Base-by-base conservation (phyloP, 1,284 basidiomycete genomes). In the Sanghuangporus weigelae region DNA sequence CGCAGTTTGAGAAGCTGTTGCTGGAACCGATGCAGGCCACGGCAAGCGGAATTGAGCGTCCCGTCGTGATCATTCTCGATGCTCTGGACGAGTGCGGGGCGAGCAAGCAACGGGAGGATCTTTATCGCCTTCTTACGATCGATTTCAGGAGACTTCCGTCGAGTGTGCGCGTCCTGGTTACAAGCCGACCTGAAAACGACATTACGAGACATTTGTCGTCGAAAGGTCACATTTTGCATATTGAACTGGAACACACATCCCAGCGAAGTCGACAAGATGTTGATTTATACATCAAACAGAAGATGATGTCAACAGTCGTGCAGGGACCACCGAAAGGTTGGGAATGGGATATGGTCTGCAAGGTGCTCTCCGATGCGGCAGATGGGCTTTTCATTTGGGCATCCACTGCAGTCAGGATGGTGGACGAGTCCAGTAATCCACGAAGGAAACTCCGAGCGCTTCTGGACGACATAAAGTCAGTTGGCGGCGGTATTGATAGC, bases 311-410 rank as follows among this genome's bases (percentile, higher is more conserved):
- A 19, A 2, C 16, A 7, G 44, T 46, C 44, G 44, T 3, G 2
- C 10, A 46, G 16, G 12, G 21, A n/a, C 7, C 16, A 11, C 44
- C 44, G 8, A 19, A 11, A 2, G 16, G 16, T 19, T 46, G 44
- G 44, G 16, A 7, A 3, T 46, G 55, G 55, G 55, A 57, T 14
- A 12, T n/a, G 10, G 39, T 21, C 16, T 10, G 12, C 16, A 5
- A 11, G 12, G 31, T n/a, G 1, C 40, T 59, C 23, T 7, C 8
- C n/a, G 21, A 46, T 11, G 44, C 38, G 8, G 46, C 59, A 36
- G 26, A 50, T 31, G 59, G 59, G 10, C 40, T 60, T n/a, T 60
- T 60, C 31, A 50, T 53, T 3, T 60, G 59, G 59, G 49, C 49
- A 3, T 50, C 35, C 12, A 60, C 59, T 6, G 59, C 49, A 1